Evolutionary conservation across 306 rosid species (phyloP).

Genomic region (Benincasa hispida): DNA sequence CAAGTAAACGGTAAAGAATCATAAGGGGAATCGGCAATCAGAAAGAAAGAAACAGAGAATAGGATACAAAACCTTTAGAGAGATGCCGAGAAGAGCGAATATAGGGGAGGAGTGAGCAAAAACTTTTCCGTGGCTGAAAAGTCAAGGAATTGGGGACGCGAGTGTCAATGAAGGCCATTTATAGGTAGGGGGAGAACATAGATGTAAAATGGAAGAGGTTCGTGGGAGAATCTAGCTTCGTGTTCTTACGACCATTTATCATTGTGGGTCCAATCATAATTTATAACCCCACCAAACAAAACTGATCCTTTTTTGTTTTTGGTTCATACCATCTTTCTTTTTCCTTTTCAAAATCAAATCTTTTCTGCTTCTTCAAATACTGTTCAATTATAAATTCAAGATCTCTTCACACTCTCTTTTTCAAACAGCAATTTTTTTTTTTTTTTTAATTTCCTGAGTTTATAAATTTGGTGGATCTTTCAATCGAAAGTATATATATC

Average conservation of each 20-base stretch:
- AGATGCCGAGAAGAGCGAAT: not conserved
- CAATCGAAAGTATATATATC: no score
- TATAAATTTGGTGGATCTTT: no score
- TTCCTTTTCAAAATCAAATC: not conserved
- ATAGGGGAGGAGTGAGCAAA: not conserved
- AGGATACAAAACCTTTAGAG: not conserved
- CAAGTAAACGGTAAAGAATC: not conserved
- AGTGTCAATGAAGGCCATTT: not conserved
- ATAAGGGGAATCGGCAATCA: not conserved
- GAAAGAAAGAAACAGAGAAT: not conserved
- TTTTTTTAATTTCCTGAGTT: no score
- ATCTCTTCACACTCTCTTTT: not conserved
- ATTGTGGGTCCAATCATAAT: not conserved
- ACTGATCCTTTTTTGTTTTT: not conserved
- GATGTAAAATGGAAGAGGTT: not conserved
- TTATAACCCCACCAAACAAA: not conserved
- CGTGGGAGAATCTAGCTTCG: not conserved
- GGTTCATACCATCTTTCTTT: not conserved
- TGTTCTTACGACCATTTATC: not conserved
- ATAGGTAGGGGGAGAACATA: not conserved
- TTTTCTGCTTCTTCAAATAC: not conserved
- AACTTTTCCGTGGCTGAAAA: not conserved
- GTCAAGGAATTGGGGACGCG: not conserved
- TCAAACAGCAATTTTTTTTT: not conserved
- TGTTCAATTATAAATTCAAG: not conserved